phyloP scores from a whole-genome alignment of 1,284 basidiomycete species.

The Singerocomus rubriflavus region DNA sequence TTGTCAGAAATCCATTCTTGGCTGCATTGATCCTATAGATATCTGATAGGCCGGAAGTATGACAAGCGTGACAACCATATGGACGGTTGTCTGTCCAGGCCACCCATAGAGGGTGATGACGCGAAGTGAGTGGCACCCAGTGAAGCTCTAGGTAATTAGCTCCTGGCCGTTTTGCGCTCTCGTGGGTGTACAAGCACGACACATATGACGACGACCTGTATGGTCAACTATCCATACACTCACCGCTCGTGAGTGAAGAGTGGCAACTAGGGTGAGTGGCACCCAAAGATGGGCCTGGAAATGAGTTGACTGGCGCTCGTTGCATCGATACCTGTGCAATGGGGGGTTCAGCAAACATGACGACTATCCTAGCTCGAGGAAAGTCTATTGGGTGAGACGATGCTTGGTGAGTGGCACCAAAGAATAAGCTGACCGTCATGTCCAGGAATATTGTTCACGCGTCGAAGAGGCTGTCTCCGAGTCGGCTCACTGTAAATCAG shows the following conservation, averaged over 20 bases:
- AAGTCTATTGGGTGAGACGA: not conserved
- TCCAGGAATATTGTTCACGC: not conserved
- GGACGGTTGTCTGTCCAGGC: not conserved
- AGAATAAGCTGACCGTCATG: not conserved
- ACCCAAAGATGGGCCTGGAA: not conserved
- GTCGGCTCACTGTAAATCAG: not conserved
- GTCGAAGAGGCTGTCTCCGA: not conserved
- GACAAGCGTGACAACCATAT: too few relatives aligned
- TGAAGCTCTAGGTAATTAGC: not conserved
- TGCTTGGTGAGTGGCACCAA: slow-evolving; percentile 10
- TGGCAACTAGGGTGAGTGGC: slow-evolving; percentile 5
- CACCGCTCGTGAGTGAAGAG: not conserved
- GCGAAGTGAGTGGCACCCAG: not conserved
- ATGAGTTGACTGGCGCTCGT: not conserved
- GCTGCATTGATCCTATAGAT: not conserved
- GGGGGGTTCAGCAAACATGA: not conserved
- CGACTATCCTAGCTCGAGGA: not conserved
- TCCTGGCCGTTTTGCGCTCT: not conserved
- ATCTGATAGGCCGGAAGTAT: not conserved
- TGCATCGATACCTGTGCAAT: not conserved
- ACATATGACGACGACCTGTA: too few relatives aligned
- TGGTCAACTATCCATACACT: not conserved
- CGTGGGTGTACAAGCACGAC: not conserved
- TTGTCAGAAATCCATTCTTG: not conserved
- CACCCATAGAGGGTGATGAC: not conserved